Evolutionary conservation across 192 early-diverging fungal species (phyloP), one percentile per base, ranked within the genome.

Genomic region (Umbelopsis sp.): DNA sequence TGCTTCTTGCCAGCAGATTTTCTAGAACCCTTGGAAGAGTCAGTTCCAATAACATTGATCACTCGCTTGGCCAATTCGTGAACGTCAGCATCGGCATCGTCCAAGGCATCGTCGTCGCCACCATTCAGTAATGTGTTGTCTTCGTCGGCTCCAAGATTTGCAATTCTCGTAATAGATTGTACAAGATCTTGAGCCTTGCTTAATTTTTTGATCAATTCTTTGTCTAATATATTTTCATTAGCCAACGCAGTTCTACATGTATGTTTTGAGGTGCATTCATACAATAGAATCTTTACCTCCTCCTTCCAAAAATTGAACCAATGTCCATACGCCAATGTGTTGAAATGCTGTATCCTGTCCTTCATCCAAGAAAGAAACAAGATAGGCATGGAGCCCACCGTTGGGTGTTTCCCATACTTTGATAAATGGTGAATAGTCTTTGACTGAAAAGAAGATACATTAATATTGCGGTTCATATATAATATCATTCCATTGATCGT

Each of bases 311-410:
- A 94, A 88, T 83, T 93, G 90, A 21, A 90, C 84, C 73, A 95
- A 88, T 26, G 93, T 95, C 93, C 93, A 95, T 43, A 94, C 85
- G 4, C 89, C 93, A 72, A 95, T 89, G 20, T 94, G 93, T 69
- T 90, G 91, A 71, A 95, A 90, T 62, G 87, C 85, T 70, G 87
- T 86, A 62, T 91, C 90, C 52, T 84, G 83, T 21, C 81, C 77
- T 26, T 87, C 84, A 14, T 84, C 83, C 44, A 92, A 66, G 77
- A 92, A 93, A n/a, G 84, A 72, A 21, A 86, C 82, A 66, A 95
- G 74, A 65, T 91, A 93, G 43, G 85, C 87, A 73, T 91, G 86
- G 52, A 94, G 76, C 0, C 91, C 90, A 68, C 86, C 86, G 45
- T 80, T 78, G 9, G 90, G 90, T 32, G 81, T 62, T 68, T 85